Evolutionary conservation across 148 eudicot genomes (phyloP), one percentile per base, ranked within the genome.

Genomic region (Bassia scoparia): DNA sequence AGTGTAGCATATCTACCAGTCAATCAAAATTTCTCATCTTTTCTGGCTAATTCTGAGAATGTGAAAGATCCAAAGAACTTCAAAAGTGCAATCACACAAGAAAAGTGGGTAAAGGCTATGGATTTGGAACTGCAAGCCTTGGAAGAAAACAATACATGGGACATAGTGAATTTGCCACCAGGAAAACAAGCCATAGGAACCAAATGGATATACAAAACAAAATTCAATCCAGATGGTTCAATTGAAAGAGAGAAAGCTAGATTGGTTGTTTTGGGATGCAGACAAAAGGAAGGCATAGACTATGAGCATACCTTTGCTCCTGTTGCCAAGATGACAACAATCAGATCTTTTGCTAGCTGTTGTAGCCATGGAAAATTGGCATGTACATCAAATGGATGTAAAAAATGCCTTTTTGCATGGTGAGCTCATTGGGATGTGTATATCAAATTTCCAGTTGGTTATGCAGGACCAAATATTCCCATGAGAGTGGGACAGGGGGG

Each of bases 161-260:
- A 30, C 7, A 2, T 48, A 0, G 17, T 37, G 4, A 1, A 24
- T 14, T 17, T 64, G 7, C 77, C 77, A 1, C 6, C 16, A 0
- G 61, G 50, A 0, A 74, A 74, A 27, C 50, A n/a, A 2, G 34
- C 64, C 0, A 63, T 65, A 3, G 17, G 61, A 1, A 31, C 26
- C 16, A 74, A 74, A 24, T 74, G 77, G 75, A 35, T 74, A 2
- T 65, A n/a, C 20, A 74, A 53, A 4, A 60, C 37, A 0, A 74
- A 74, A 23, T 17, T 50, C 2, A 14, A 52, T 0, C 3, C 37
- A 14, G 64, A 74, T 65, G 77, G 71, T 2, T 26, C 17, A 1
- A 5, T 27, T 3, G 61, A 58, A 58, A 58, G 61, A 3, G 5
- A 26, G 0, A 58, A 58, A 12, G 31, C 61, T 0, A 58, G 33